These are phyloP conservation scores for Perkinsus chesapeaki DNA, from an alignment of 169 alveolate genomes.

Conservation along the genomic window DNA sequence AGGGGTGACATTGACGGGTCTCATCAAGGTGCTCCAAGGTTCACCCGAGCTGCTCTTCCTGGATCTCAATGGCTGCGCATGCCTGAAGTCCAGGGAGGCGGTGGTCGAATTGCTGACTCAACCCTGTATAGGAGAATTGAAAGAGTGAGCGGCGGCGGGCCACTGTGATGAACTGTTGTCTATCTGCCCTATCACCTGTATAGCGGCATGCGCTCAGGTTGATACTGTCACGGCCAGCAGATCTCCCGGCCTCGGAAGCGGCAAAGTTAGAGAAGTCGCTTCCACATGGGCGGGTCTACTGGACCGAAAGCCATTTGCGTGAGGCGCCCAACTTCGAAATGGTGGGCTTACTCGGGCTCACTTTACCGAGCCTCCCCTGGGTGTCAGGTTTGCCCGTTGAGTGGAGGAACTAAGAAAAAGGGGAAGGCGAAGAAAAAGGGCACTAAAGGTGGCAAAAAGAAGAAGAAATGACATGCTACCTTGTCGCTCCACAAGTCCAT, in stretches of 20 bases:
- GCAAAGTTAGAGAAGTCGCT: background rate
- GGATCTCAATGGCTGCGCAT: background rate
- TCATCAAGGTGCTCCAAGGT: background rate
- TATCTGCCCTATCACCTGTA: too few species aligned
- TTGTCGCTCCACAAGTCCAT: too few species aligned
- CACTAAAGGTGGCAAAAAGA: background rate
- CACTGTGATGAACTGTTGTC: background rate
- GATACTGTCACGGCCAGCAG: background rate
- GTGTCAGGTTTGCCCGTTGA: background rate
- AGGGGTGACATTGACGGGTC: background rate
- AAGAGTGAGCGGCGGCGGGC: background rate
- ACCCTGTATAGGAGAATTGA: background rate
- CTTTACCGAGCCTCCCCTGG: background rate
- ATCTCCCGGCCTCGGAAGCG: background rate
- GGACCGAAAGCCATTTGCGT: background rate
- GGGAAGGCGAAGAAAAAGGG: background rate
- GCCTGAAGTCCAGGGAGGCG: background rate
- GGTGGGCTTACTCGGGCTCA: background rate
- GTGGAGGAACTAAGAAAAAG: background rate
- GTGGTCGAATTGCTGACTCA: background rate
- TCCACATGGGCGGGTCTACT: background rate
- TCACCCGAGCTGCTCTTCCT: background rate
- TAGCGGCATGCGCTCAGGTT: background rate
- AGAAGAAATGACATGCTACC: too few species aligned
- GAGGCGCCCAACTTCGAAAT: background rate